Percentiles rank a stretch among this genome's conserved stretches.
Evolutionary conservation across 306 rosid genomes (phyloP).

Genomic region (Coriaria nepalensis): DNA sequence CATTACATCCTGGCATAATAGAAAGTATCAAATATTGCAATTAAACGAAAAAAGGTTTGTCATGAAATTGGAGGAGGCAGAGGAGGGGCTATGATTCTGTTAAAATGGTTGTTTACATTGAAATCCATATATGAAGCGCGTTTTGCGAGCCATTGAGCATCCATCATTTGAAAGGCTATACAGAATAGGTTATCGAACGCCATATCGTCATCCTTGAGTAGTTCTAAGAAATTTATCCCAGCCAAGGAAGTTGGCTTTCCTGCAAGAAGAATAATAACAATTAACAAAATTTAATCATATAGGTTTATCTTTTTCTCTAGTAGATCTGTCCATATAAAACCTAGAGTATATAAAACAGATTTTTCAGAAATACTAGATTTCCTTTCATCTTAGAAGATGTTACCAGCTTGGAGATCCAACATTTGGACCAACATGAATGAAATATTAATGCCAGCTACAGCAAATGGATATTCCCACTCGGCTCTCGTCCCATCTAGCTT

Average conservation of each 20-base stretch:
- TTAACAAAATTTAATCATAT: background rate
- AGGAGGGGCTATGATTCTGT: background rate
- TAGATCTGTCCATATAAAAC: no score
- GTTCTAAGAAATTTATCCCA: conserved; percentile 49
- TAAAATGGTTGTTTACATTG: conserved; percentile 39
- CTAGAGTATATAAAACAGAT: no score
- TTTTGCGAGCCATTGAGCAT: conserved; percentile 90
- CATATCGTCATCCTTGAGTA: conserved; percentile 68
- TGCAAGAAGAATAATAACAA: conserved; percentile 18
- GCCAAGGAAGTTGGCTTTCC: conserved; percentile 48
- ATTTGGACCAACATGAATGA: conserved; percentile 76
- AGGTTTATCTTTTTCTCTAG: background rate
- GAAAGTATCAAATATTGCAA: background rate
- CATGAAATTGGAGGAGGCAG: background rate
- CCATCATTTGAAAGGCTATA: conserved; percentile 83
- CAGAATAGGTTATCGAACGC: conserved; percentile 80
- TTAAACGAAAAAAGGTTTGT: background rate
- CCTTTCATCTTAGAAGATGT: background rate
- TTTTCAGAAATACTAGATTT: no score
- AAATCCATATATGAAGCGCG: conserved; percentile 93
- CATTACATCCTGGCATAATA: conserved; percentile 49
- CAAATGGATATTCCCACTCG: conserved; percentile 99
- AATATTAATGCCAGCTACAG: conserved; percentile 88
- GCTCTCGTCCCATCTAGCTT: conserved; percentile 81
- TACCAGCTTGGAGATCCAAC: conserved; percentile 91